Evolutionary conservation across 2,329 filamentous ascomycete species (phyloP), one percentile per base, ranked within the genome.

Genomic region (Aspergillus ochraceus): DNA sequence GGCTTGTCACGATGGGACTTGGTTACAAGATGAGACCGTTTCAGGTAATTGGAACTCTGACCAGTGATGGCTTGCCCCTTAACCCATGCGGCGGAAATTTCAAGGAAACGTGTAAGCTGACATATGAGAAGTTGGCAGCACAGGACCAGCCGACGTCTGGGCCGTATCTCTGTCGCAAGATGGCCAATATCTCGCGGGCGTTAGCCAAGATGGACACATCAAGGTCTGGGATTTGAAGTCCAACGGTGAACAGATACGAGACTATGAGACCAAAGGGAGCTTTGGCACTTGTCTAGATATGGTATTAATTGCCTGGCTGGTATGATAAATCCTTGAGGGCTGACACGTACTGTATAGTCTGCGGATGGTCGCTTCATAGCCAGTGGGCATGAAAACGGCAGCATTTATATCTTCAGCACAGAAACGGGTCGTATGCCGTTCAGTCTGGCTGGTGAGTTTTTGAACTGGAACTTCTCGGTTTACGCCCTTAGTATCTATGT

Each of bases 381-480:
- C 4, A 96, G 90, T 55, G 95, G 95, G 0, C 94, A 99, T 77
- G 90, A 97, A 74, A 97, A 90, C 70, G 95, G 95, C 17, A 88
- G 88, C 12, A 86, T 98, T 63, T 97, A 97, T 78, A 87, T 99
- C 62, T 99, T 98, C 83, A 93, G 92, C 80, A 98, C 97, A 70
- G 89, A 92, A 67, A 92, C 90, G 0, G 91, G 91, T 3, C 86
- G 91, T 56, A 86, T 99, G 68, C 82, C 91, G 12, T 94, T 97
- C 76, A 95, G 92, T 8, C 81, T 99, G 24, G 88, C 91, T 57
- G 89, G 90, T 90, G 79, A 62, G 82, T 70, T 3, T n/a, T 52
- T 29, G 14, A 26, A 30, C 14, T 19, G 17, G 19, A n/a, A 32
- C 14, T 30, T 14, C 4, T 46, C 36, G 5, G 17, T 29, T 11